Evolutionary conservation across 768 basidiomycete species (phyloP).

Genomic region (Dendrothele bispora): DNA sequence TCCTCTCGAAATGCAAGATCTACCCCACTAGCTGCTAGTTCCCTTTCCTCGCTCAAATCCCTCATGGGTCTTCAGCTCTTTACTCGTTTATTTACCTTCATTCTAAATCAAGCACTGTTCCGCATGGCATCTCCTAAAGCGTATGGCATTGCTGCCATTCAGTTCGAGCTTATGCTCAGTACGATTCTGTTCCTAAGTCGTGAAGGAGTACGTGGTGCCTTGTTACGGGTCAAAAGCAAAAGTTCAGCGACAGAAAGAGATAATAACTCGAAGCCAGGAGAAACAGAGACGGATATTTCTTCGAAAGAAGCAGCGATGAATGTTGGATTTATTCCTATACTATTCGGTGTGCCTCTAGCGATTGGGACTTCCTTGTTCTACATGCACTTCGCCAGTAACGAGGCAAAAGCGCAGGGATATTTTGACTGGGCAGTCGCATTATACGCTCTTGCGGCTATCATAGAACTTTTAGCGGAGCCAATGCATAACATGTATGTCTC

Average conservation of each 20-base stretch:
- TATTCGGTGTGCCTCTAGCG: conserved; percentile 69
- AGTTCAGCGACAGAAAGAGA: too few relatives aligned
- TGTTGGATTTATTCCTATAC: conserved; percentile 64
- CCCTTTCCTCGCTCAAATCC: conserved; percentile 36
- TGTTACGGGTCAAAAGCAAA: conserved; percentile 62
- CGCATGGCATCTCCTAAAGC: conserved; percentile 81
- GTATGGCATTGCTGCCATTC: conserved; percentile 89
- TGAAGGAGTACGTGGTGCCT: conserved; percentile 89
- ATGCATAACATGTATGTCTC: conserved; percentile 66
- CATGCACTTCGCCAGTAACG: conserved; percentile 44
- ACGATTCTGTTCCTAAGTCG: conserved; percentile 90
- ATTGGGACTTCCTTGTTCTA: conserved; percentile 54
- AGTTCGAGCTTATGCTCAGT: conserved; percentile 88
- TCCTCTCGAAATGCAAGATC: too few relatives aligned
- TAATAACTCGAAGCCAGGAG: neutral
- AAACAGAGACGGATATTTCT: neutral
- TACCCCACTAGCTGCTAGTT: too few relatives aligned
- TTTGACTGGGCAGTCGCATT: conserved; percentile 63
- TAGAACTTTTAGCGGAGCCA: conserved; percentile 84
- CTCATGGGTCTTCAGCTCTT: conserved; percentile 86
- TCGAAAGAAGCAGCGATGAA: conserved; percentile 28
- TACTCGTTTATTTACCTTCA: conserved; percentile 83
- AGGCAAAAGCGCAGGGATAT: conserved; percentile 59
- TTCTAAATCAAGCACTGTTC: conserved; percentile 84
- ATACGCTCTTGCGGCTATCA: conserved; percentile 72